Evolutionary conservation across 371 early-diverging fungal genomes (phyloP), one percentile per base, ranked within the genome.

Genomic region (Capillidium heterosporum): DNA sequence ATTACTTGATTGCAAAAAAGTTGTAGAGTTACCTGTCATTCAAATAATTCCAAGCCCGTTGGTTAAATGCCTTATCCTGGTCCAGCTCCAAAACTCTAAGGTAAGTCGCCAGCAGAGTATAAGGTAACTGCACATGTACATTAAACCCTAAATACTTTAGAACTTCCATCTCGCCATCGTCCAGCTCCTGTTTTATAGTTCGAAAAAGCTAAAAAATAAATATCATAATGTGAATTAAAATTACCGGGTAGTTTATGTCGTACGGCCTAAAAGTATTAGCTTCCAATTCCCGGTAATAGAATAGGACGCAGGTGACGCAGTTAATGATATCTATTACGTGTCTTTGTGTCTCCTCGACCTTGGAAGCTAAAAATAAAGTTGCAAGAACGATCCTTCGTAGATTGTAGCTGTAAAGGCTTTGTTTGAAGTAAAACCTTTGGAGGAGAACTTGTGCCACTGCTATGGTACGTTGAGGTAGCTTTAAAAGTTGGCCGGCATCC

Each of bases 401-500:
- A 61, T 44, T 28, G 21, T 32, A 50, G 7, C 82, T 67, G 55
- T 74, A 76, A 13, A 91, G 65, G 2, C 89, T 80, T 0, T 88
- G 80, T 58, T 82, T 69, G 57, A 75, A 88, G 68, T 78, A 96
- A 75, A 94, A 94, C 7, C 96, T 81, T 57, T 92, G 91, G 48
- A 94, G 80, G 26, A 96, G 70, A 1, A 91, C 86, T 65, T 93
- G 91, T 1, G 94, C 93, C n/a, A 91, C 91, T 2, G 93, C 91
- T 78, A 91, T 87, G 0, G 89, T 86, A 7, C 85, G 83, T 56
- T 96, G 96, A 15, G 95, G 93, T 29, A 91, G 65, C 58, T 80
- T 71, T 32, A 95, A 67, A 1, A 94, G 67, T 26, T 89, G 85
- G 28, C 93, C 91, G 0, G 88, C 81, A 48, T 78, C 73, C 57